phyloP scores from a whole-genome alignment of 1,284 basidiomycete species.

The Rhodotorula glutinis region DNA sequence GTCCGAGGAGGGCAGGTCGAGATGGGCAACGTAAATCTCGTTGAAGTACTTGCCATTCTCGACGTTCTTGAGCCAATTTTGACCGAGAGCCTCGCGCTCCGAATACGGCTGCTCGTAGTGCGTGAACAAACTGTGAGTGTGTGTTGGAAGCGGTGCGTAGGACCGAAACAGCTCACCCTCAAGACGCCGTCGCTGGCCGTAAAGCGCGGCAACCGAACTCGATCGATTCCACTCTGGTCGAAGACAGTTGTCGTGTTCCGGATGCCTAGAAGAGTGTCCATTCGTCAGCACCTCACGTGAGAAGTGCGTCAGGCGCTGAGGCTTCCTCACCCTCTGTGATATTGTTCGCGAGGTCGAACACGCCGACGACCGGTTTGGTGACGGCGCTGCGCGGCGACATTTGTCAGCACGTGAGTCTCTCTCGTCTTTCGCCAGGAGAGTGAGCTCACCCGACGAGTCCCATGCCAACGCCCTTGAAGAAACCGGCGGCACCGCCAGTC shows the following conservation, averaged over 20 bases:
- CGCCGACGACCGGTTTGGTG: conserved; percentile 94
- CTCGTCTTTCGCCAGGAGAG: accelerated
- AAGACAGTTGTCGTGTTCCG: conserved; percentile 98
- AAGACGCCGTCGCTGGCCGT: conserved; percentile 82
- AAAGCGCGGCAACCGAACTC: conserved; percentile 82
- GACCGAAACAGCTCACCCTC: conserved; percentile 56
- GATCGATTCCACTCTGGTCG: conserved; percentile 85
- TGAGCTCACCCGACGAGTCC: conserved; percentile 79
- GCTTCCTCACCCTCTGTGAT: conserved; percentile 68
- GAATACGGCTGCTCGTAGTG: conserved; percentile 67
- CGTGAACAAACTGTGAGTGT: not conserved
- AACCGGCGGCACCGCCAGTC: conserved; percentile 86
- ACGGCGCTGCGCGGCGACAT: conserved; percentile 60
- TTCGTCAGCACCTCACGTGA: too few species aligned
- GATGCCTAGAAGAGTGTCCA: conserved; percentile 58
- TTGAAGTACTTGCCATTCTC: conserved; percentile 78
- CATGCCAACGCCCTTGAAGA: conserved; percentile 97
- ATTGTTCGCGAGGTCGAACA: conserved; percentile 93
- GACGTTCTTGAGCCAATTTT: conserved; percentile 92
- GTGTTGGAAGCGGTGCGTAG: not conserved
- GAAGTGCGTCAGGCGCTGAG: not conserved
- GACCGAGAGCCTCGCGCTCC: conserved; percentile 83
- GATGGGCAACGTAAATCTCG: conserved; percentile 88
- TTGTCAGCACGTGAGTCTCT: conserved; percentile 5
- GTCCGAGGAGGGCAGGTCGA: conserved; percentile 49